phyloP scores from a whole-genome alignment of 495 filamentous ascomycete species.

The Lophium mytilinum region DNA sequence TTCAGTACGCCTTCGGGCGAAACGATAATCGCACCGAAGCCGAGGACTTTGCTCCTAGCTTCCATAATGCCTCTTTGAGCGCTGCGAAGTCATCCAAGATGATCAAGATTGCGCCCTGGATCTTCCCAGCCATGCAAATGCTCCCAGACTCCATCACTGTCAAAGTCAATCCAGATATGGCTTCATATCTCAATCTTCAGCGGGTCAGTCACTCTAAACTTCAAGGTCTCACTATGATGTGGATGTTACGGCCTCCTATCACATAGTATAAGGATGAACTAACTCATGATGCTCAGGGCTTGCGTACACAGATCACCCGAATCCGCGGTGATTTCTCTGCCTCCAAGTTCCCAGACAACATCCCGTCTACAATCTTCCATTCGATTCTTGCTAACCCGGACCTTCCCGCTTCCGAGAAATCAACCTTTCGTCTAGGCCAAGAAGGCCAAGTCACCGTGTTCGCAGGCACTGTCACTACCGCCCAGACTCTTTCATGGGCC shows the following conservation, averaged over 20 bases:
- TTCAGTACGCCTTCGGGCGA: constrained; percentile 13
- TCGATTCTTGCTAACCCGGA: not conserved
- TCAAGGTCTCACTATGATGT: not conserved
- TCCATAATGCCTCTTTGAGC: constrained; percentile 9
- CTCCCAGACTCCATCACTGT: constrained; percentile 8
- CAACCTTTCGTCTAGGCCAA: not conserved
- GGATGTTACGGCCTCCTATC: not conserved
- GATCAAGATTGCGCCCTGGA: constrained; percentile 10
- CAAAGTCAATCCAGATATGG: not conserved
- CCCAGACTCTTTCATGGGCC: constrained; percentile 11
- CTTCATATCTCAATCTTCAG: constrained; percentile 1
- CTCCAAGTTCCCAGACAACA: not conserved
- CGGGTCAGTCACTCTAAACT: not conserved
- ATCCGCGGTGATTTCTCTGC: not conserved
- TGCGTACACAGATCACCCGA: constrained; percentile 1
- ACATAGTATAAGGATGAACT: not conserved
- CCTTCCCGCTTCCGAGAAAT: not conserved
- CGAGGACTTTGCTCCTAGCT: constrained; percentile 4
- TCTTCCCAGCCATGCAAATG: constrained; percentile 6
- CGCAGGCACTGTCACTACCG: constrained; percentile 20
- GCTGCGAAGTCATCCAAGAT: constrained; percentile 5
- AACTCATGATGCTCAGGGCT: too few species aligned
- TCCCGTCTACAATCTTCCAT: constrained; percentile 1
- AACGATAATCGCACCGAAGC: constrained; percentile 14
- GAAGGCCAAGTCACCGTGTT: constrained; percentile 10